Evolutionary conservation across 306 rosid genomes (phyloP).

Genomic region (Vachellia collinsii): DNA sequence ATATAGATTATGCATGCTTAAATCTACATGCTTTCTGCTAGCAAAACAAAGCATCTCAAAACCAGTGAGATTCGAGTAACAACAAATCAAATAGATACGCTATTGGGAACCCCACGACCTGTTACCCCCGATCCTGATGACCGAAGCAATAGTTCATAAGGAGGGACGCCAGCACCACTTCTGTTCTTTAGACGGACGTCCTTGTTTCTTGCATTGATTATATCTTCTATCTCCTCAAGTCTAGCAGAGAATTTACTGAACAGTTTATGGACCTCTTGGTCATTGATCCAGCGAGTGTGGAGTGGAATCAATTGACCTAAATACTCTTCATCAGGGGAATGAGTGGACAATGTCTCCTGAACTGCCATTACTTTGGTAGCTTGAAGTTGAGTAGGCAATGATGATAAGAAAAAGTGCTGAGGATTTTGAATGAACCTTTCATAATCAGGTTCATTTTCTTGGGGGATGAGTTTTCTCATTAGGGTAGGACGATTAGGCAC

Average conservation of each 20-base stretch:
- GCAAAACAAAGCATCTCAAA: neutral
- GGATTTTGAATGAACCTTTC: constrained; percentile 75
- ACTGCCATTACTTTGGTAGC: constrained; percentile 99
- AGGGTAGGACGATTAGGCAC: constrained; percentile 95
- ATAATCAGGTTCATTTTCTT: constrained; percentile 61
- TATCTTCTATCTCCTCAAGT: constrained; percentile 79
- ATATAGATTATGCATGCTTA: neutral
- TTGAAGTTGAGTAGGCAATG: constrained; percentile 92
- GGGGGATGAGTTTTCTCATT: constrained; percentile 82
- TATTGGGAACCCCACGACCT: constrained; percentile 19
- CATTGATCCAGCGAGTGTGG: constrained; percentile 74
- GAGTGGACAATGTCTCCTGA: constrained; percentile 88
- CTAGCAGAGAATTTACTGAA: constrained; percentile 62
- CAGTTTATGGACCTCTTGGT: constrained; percentile 48
- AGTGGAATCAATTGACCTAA: constrained; percentile 72
- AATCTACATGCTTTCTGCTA: neutral
- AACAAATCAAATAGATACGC: constrained; percentile 59
- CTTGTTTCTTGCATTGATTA: constrained; percentile 69
- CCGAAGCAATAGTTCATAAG: constrained; percentile 80
- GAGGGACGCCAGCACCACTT: constrained; percentile 92
- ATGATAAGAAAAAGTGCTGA: constrained; percentile 68
- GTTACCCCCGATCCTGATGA: constrained; percentile 83
- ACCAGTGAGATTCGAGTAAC: neutral
- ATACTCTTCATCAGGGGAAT: constrained; percentile 96
- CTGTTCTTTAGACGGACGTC: constrained; percentile 64